Percentiles rank a stretch among this genome's conserved stretches.
Evolutionary conservation across 305 asterid genomes (phyloP).

Genomic region (Plantago lanceolata): DNA sequence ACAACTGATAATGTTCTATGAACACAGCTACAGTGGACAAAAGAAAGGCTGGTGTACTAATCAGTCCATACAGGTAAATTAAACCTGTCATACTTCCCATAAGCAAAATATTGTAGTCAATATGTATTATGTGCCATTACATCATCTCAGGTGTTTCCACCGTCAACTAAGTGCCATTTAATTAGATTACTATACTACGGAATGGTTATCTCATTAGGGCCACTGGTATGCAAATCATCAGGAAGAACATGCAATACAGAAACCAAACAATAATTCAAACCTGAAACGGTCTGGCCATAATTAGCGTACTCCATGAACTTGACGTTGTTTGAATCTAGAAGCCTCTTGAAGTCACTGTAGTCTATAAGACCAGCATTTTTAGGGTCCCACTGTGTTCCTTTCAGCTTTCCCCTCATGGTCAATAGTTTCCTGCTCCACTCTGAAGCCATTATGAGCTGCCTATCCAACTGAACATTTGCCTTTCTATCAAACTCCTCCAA

Average conservation of each 20-base stretch:
- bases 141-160: slow-evolving; percentile 13
- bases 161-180: neutral
- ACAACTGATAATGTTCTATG: slow-evolving; percentile 9
- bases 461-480: slow-evolving; percentile 87
- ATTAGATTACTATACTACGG: slow-evolving; percentile 4
- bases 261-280: slow-evolving; percentile 31
- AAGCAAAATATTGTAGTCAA: neutral
- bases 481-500: slow-evolving; percentile 82
- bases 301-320: slow-evolving; percentile 92
- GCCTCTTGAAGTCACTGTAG: slow-evolving; percentile 81
- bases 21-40: neutral
- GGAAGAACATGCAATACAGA: slow-evolving; percentile 9
- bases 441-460: slow-evolving; percentile 93
- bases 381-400: slow-evolving; percentile 96
- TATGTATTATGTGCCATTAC: neutral
- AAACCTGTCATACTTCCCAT: neutral
- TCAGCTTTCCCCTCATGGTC: slow-evolving; percentile 72
- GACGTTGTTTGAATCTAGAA: slow-evolving; percentile 77
- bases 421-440: slow-evolving; percentile 93
- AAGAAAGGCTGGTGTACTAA: neutral
- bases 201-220: slow-evolving; percentile 8
- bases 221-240: slow-evolving; percentile 12
- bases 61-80: neutral
- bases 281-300: slow-evolving; percentile 91
- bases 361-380: slow-evolving; percentile 65